Base-by-base conservation (phyloP, 1,284 basidiomycete genomes). In the Moesziomyces parantarcticus region DNA sequence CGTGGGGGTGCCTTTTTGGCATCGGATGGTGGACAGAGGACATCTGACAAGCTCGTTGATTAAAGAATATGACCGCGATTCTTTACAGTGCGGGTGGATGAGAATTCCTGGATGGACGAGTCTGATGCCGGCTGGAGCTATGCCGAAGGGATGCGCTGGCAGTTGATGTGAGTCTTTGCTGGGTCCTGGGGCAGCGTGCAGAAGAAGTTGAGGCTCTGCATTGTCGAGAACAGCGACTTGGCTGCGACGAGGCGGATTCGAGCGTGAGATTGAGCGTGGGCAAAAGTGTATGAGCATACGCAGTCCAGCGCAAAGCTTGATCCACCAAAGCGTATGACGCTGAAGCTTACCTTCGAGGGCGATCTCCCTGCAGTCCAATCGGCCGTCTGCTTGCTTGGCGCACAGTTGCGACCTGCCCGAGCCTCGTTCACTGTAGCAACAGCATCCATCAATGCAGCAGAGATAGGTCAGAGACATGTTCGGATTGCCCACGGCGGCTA, bases 191-290 rank as follows among this genome's bases (percentile, higher is more conserved):
- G 74, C 51, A 76, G 52, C 4, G 68, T 63, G 55, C 74, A 76
- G 58, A 76, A 76, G 48, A 76, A 76, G 53, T 73, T 66, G 62
- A 76, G 74, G 61, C 68, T 73, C 36, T 76, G 69, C 73, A 76
- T 76, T 23, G 73, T 72, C 55, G 68, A 61, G 50, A 76, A 76
- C 20, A 76, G 69, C 5, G 70, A 61, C 41, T 69, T 72, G 45
- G 73, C 73, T 76, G 48, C 47, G 34, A 39, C 5, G n/a, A 22
- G n/a, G 25, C 22, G 29, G 18, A 16, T 18, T 5, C 36, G 20
- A 23, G 50, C n/a, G 29, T 26, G 20, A 7, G 23, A 39, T 16
- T 10, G 6, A 43, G 23, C 50, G 52, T 34, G 25, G n/a, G 21
- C 8, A 25, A 20, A 13, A 39, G 16, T 10, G 26, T 36, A 36